phyloP scores from a whole-genome alignment of 2,329 filamentous ascomycete species.

The Penicillium oxalicum region DNA sequence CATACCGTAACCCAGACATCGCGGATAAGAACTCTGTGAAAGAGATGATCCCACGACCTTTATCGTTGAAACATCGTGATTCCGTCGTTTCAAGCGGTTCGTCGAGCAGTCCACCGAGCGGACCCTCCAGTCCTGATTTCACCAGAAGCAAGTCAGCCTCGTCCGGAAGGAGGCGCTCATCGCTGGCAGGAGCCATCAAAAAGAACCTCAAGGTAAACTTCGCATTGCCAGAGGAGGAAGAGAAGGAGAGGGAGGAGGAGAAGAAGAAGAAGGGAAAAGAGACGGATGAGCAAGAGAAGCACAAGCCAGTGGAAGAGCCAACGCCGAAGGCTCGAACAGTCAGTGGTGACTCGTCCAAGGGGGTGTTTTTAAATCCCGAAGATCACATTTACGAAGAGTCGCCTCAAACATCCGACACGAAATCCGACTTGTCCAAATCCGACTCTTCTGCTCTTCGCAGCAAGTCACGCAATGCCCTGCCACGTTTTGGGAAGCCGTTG shows the following conservation, averaged over 20 bases:
- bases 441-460: constrained; percentile 47
- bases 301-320: constrained; percentile 5
- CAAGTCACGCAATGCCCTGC: constrained; percentile 60
- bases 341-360: constrained; percentile 40
- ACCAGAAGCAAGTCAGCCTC: constrained; percentile 1
- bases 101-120: constrained; percentile 15
- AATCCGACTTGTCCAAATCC: constrained; percentile 27
- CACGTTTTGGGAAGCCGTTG: constrained; percentile 39
- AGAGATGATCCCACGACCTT: constrained; percentile 3
- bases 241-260: too few species aligned
- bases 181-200: constrained; percentile 21
- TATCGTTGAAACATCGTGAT: constrained; percentile 12
- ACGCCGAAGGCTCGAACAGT: constrained; percentile 26
- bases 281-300: too few species aligned
- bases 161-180: constrained; percentile 14
- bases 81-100: constrained; percentile 15
- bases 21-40: constrained; percentile 25
- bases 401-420: constrained; percentile 38
- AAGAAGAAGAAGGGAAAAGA: too few species aligned
- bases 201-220: constrained; percentile 40
- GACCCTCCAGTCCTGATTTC: constrained; percentile 17
- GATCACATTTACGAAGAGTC: constrained; percentile 74
- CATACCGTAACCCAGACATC: constrained; percentile 42
- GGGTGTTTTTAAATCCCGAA: constrained; percentile 53
- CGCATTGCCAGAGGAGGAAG: constrained; percentile 27